Evolutionary conservation across 129 eudicot genomes (phyloP), one percentile per base, ranked within the genome.

Genomic region (Arctium lappa): DNA sequence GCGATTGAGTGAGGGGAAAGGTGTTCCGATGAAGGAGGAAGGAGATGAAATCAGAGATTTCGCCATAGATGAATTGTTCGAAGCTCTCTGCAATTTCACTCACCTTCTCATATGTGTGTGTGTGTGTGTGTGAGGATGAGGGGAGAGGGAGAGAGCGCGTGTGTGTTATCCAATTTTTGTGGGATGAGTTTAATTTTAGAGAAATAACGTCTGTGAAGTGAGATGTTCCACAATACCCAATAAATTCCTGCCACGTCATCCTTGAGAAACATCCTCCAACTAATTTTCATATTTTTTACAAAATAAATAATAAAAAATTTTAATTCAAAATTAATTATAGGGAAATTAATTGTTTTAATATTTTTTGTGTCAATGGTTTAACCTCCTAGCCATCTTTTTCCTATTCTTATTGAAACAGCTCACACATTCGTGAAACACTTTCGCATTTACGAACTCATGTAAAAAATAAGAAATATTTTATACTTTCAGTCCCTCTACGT

Each of bases 41-140:
- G 94, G 91, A 36, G 96, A 93, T 31, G 97, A 95, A 66, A 95
- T 88, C 5, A 93, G 88, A 66, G 94, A 86, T 88, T 87, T 89
- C 88, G 98, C 98, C 98, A 95, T 95, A 76, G 94, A 69, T 65
- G 70, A 39, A n/a, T 40, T 79, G 53, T 9, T 72, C 8, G 77
- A 82, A 38, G 75, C 40, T 68, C 70, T 82, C 80, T 69, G 83
- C 68, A 65, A 39, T 73, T 22, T 80, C 73, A 3, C 72, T 56
- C 82, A 60, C 88, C 66, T 82, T 70, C 88, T 80, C 85, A 83
- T 66, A 3, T 66, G 71, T 66, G 34, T 76, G 10, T 60, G 74
- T 72, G 83, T 72, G 72, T 48, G 83, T 38, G 78, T 65, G 70
- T 65, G 78, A 7, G 38, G 71, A 73, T 30, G 87, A 18, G 81